Evolutionary conservation across 768 basidiomycete genomes (phyloP), one percentile per base, ranked within the genome.

Genomic region (Boletus tylopilopsis): DNA sequence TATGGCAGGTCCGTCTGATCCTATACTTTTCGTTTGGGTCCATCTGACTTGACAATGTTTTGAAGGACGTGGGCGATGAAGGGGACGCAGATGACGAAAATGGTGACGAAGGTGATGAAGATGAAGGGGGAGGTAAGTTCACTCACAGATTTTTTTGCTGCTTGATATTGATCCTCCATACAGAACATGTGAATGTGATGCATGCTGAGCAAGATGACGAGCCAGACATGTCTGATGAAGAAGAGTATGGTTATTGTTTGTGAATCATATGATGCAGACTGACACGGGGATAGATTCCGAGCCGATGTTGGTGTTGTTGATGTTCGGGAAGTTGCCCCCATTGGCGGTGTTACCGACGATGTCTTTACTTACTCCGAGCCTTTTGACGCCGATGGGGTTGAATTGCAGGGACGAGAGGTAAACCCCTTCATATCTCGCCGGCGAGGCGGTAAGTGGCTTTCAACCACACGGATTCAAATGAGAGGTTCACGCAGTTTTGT

Each of bases 161-260:
- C 30, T 40, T 38, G 37, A 39, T 25, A 39, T 45, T 64, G 39
- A 68, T 27, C 19, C 11, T 37, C 2, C 12, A 29, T 12, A 21
- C 49, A 75, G 74, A 73, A 23, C 74, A 73, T 5, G 80, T 85
- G 38, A 79, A 80, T 58, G 76, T 83, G 41, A 78, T 82, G 35
- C 81, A 81, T 41, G 77, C 79, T 46, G 81, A 79, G 36, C 81
- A 81, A 54, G 83, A 79, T 25, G 79, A 76, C 41, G 79, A 80
- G 48, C 81, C 75, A 5, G 85, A 84, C 51, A 69, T 78, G 64
- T 87, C 84, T 11, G 82, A 84, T 54, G 85, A 83, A 44, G 81
- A 84, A 55, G 85, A 84, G 73, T 84, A 71, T 43, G 75, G 63
- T 4, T 57, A 67, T 48, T 24, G 1, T 23, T 43, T 42, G 6